These are phyloP conservation scores for Echites panduratus DNA, from an alignment of 257 asterid species.

Conservation along the genomic window DNA sequence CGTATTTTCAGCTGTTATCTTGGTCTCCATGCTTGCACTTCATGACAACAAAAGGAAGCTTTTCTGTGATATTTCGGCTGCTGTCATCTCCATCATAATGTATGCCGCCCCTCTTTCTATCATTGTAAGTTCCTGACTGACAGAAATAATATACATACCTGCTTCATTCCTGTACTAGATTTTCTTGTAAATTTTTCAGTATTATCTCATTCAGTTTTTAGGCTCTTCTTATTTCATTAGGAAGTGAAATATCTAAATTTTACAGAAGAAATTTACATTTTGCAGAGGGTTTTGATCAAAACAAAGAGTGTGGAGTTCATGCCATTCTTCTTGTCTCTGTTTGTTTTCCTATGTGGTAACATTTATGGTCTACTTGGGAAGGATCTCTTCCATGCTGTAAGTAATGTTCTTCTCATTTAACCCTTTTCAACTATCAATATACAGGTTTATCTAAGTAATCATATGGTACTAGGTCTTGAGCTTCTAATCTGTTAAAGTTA, in stretches of 20 bases:
- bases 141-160: too few relatives aligned
- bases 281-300: slow-evolving; percentile 66
- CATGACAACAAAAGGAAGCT: slow-evolving; percentile 33
- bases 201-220: too few relatives aligned
- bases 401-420: slow-evolving; percentile 11
- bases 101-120: slow-evolving; percentile 75
- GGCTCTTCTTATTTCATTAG: too few relatives aligned
- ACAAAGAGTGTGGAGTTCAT: slow-evolving; percentile 74
- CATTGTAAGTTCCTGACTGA: slow-evolving; percentile 39
- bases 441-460: too few relatives aligned
- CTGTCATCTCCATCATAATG: slow-evolving; percentile 65
- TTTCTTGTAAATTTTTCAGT: background rate
- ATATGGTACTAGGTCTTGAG: too few relatives aligned
- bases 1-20: slow-evolving; percentile 46
- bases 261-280: too few relatives aligned
- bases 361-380: slow-evolving; percentile 63
- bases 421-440: too few relatives aligned
- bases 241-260: too few relatives aligned
- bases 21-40: slow-evolving; percentile 49
- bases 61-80: slow-evolving; percentile 57
- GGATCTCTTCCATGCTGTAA: slow-evolving; percentile 60
- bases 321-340: slow-evolving; percentile 69
- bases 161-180: background rate
- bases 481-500: background rate
- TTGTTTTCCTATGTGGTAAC: slow-evolving; percentile 61